Evolutionary conservation across 148 eudicot genomes (phyloP).

Genomic region (Pharnaceum exiguum): DNA sequence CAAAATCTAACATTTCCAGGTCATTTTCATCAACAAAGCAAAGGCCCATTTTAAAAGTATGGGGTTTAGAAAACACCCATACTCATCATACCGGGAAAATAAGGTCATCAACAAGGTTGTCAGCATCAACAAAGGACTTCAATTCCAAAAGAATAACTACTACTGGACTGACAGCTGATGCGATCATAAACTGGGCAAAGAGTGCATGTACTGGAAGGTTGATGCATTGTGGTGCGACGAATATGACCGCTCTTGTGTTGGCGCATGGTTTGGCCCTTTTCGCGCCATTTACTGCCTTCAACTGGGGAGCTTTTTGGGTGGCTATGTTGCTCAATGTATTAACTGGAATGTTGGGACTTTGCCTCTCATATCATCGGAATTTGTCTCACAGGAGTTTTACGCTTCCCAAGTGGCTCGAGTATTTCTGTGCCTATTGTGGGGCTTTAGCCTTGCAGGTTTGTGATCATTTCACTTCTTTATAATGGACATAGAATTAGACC

Average conservation of each 20-base stretch:
- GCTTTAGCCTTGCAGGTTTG: slow-evolving; percentile 67
- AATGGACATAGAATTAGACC: too few species aligned
- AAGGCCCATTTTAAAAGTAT: slow-evolving; percentile 1
- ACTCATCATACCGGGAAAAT: slow-evolving; percentile 5
- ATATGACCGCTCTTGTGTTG: slow-evolving; percentile 27
- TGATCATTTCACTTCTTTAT: too few species aligned
- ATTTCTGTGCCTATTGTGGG: slow-evolving; percentile 74
- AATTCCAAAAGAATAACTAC: slow-evolving; percentile 33
- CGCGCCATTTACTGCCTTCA: slow-evolving; percentile 61
- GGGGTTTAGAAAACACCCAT: not conserved
- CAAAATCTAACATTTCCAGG: slow-evolving; percentile 3
- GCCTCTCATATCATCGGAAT: slow-evolving; percentile 73
- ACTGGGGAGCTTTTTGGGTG: slow-evolving; percentile 67
- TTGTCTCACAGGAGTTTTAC: slow-evolving; percentile 71
- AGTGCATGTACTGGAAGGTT: slow-evolving; percentile 38
- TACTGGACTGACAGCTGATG: slow-evolving; percentile 44
- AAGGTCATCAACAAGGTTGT: not conserved
- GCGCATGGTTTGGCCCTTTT: slow-evolving; percentile 57
- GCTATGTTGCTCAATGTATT: slow-evolving; percentile 45
- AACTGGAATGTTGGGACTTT: slow-evolving; percentile 76
- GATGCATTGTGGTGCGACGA: slow-evolving; percentile 33
- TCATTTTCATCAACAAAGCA: not conserved
- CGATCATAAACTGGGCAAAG: slow-evolving; percentile 40
- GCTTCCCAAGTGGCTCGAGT: slow-evolving; percentile 89
- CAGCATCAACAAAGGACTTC: slow-evolving; percentile 14